Evolutionary conservation across 768 basidiomycete genomes (phyloP), one percentile per base, ranked within the genome.

Genomic region (Chlorophyllum brunneum): DNA sequence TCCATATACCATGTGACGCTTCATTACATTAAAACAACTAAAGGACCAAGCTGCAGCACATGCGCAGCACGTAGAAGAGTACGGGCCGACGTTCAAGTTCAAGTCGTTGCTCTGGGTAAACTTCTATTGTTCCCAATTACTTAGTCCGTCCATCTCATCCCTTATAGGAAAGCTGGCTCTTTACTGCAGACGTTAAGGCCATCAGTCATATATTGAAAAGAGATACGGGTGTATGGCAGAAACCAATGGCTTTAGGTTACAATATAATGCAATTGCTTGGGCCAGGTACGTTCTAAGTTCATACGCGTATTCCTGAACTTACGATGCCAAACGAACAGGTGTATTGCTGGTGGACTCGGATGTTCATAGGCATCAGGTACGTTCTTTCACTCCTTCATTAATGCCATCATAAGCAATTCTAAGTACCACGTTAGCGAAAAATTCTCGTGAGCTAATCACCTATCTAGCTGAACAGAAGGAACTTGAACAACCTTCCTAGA

Each of bases 121-220:
- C 29, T n/a, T n/a, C n/a, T n/a, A n/a, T n/a, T n/a, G 5, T 13
- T 34, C 10, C 10, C 16, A 13, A 38, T 2, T 34, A 43, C 22
- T 23, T 13, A 7, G 27, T 27, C 2, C 26, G 2, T 22, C 38
- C 36, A 7, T 2, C 10, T 16, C 20, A 29, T 5, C 16, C 16
- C 37, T 11, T 6, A 29, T 38, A 70, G 71, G 56, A 59, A 31
- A 59, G 57, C 10, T 70, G 74, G 18, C 63, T 88, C 15, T 74
- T 74, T 61, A 85, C 83, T 0, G 63, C 70, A 39, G 88, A 89
- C 57, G 70, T 79, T 0, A 77, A 79, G 26, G 86, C 85, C 0
- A 42, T 90, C 26, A 72, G 75, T 33, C 80, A 89, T 60, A 68
- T 92, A 51, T 67, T 90, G 7, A 70, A 70, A 42, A 70, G 70